Conservation (phyloP, 768 basidiomycete genomes). For the Astraeus odoratus region DNA sequence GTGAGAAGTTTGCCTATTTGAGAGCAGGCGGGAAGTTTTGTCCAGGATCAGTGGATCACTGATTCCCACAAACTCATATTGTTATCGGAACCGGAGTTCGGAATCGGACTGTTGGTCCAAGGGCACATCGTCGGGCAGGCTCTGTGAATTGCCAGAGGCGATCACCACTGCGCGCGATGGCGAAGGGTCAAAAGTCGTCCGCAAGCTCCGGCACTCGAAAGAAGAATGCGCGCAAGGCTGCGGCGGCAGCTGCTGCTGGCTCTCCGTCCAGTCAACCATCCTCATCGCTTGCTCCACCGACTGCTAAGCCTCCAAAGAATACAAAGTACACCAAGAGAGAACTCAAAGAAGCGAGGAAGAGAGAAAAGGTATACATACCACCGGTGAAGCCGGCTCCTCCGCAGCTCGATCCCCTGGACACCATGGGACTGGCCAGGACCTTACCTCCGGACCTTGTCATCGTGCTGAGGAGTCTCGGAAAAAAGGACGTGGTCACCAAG, state of each 20-base stretch:
- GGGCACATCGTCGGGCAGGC: neutral
- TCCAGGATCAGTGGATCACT: too few relatives aligned
- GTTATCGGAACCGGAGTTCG: too few relatives aligned
- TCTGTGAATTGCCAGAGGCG: neutral
- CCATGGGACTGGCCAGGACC: conserved; percentile 64
- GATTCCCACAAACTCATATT: too few relatives aligned
- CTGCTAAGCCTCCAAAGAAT: conserved; percentile 36
- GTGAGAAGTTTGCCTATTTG: too few relatives aligned
- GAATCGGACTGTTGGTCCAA: neutral
- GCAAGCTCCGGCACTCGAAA: conserved; percentile 84
- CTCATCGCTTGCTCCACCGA: conserved; percentile 32
- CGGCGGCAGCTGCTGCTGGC: conserved; percentile 21
- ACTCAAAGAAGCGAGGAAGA: conserved; percentile 64
- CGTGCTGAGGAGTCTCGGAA: conserved; percentile 71
- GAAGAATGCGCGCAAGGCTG: conserved; percentile 81
- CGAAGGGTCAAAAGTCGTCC: conserved; percentile 59
- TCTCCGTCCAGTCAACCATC: conserved; percentile 15
- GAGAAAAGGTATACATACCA: conserved; percentile 80
- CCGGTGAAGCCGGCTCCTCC: conserved; percentile 73
- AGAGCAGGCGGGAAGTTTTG: too few relatives aligned
- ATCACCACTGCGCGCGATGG: conserved; percentile 26
- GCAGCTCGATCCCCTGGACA: conserved; percentile 81
- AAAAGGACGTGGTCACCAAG: conserved; percentile 87
- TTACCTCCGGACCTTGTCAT: conserved; percentile 81
- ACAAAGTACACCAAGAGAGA: conserved; percentile 38